Percentiles rank a stretch among this genome's conserved stretches.
phyloP scores from a whole-genome alignment of 805 yeast genomes.

The Lipomyces chichibuensis region DNA sequence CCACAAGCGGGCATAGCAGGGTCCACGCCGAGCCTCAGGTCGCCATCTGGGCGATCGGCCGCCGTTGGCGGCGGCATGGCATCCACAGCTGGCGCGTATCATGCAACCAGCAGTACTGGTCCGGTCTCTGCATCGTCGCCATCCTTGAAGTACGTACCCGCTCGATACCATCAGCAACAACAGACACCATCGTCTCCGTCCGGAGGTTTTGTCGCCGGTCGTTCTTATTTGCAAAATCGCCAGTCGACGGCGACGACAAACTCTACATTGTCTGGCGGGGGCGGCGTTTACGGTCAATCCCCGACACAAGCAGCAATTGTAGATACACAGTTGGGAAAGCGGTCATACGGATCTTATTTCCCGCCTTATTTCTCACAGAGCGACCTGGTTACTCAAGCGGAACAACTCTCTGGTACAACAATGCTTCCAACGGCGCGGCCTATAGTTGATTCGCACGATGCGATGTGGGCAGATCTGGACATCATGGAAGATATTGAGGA shows the following conservation, averaged over 20 bases:
- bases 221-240: slow-evolving; percentile 1
- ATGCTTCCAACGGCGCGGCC: slow-evolving; percentile 16
- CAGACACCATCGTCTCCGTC: not conserved
- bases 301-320: not conserved
- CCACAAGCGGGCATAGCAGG: not conserved
- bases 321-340: slow-evolving; percentile 1
- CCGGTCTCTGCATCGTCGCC: not conserved
- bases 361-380: slow-evolving; percentile 12
- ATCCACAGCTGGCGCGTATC: not conserved
- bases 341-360: slow-evolving; percentile 8
- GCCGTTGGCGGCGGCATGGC: not conserved
- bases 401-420: slow-evolving; percentile 20
- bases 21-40: not conserved
- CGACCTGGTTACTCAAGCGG: slow-evolving; percentile 17
- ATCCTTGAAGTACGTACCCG: not conserved
- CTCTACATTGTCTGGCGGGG: slow-evolving; percentile 7
- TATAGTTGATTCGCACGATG: slow-evolving; percentile 61
- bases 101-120: not conserved
- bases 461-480: slow-evolving; percentile 85
- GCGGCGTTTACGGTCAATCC: not conserved
- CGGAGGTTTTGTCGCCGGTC: not conserved
- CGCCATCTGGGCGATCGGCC: not conserved
- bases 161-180: slow-evolving; percentile 1
- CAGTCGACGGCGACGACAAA: slow-evolving; percentile 8
- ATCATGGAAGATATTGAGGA: slow-evolving; percentile 76